Conservation (phyloP, 768 basidiomycete species). For the Gloeostereum incarnatum region DNA sequence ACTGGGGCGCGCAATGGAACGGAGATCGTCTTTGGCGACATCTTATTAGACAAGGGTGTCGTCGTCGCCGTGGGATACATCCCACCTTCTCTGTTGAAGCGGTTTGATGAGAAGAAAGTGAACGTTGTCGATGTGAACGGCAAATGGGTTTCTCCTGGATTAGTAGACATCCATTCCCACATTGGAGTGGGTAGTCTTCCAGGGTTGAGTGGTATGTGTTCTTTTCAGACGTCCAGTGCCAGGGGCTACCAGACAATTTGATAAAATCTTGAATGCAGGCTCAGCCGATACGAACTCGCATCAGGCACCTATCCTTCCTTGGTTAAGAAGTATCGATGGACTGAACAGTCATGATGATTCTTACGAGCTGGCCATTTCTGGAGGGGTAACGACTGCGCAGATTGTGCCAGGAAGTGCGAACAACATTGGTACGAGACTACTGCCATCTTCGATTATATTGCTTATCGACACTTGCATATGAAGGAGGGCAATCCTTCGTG, state of each 20-base stretch:
- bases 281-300: constrained; percentile 15
- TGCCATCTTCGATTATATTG: neutral
- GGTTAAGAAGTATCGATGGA: constrained; percentile 44
- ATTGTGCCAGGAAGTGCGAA: constrained; percentile 49
- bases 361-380: constrained; percentile 36
- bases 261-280: neutral
- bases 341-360: constrained; percentile 53
- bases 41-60: constrained; percentile 52
- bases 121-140: constrained; percentile 43
- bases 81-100: constrained; percentile 16
- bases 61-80: constrained; percentile 42
- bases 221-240: neutral
- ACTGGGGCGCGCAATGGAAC: constrained; percentile 43
- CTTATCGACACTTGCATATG: neutral
- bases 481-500: constrained; percentile 77
- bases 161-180: constrained; percentile 47
- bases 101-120: constrained; percentile 9
- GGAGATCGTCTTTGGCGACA: constrained; percentile 46
- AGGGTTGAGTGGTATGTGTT: constrained; percentile 14
- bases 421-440: constrained; percentile 35
- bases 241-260: constrained; percentile 18
- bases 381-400: constrained; percentile 49
- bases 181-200: constrained; percentile 27
- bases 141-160: constrained; percentile 70
- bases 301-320: constrained; percentile 10